Conservation (phyloP, 78 protist species). For the Dictyostelium brefeldianum region DNA sequence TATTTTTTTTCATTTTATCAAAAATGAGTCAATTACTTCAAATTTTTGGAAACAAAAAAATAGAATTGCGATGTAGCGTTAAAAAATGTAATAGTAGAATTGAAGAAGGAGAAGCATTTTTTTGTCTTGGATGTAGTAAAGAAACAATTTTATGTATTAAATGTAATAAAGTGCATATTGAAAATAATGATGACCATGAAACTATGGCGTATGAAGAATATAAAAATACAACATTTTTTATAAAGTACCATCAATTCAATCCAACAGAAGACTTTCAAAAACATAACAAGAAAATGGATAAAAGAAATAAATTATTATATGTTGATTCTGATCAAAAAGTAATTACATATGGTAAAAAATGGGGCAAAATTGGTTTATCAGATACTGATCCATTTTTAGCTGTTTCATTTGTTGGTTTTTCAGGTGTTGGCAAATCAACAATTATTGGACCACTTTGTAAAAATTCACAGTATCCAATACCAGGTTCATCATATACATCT, state of each 20-base stretch:
- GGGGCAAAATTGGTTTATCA: neutral
- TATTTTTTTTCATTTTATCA: too few species aligned
- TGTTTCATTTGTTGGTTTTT: constrained; percentile 4
- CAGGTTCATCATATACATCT: neutral
- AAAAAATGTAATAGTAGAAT: too few species aligned
- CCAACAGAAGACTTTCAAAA: neutral
- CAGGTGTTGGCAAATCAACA: constrained; percentile 31
- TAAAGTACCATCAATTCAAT: neutral
- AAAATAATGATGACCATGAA: neutral
- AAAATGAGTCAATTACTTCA: too few species aligned
- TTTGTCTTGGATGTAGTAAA: too few species aligned
- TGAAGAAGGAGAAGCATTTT: too few species aligned
- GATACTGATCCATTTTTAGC: constrained; percentile 24
- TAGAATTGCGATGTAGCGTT: too few species aligned
- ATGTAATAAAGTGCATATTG: too few species aligned
- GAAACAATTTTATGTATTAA: too few species aligned
- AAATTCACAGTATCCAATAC: neutral
- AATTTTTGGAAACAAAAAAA: too few species aligned
- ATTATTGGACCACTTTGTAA: neutral
- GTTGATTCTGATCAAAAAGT: neutral
- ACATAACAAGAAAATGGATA: neutral
- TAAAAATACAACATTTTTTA: neutral
- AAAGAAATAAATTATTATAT: neutral
- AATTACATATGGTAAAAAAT: neutral
- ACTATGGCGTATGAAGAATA: neutral